Conservation (phyloP, 805 yeast species). For the Kuraishia ogatae region DNA sequence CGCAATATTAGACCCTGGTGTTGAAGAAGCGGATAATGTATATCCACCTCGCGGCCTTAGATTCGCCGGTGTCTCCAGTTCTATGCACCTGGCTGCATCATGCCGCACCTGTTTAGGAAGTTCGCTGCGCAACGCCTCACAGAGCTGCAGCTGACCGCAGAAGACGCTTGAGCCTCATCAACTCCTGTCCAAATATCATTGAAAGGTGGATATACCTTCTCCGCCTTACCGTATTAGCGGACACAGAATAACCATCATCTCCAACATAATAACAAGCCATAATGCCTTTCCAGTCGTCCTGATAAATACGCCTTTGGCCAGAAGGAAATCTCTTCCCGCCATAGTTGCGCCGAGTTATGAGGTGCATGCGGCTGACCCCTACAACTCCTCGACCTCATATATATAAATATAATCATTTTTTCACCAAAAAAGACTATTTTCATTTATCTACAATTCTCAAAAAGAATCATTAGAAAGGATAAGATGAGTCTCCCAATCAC, state of each 20-base stretch:
- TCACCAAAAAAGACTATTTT: no score
- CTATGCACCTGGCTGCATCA: not conserved
- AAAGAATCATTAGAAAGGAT: no score
- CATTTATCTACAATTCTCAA: no score
- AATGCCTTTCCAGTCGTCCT: not conserved
- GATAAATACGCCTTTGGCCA: not conserved
- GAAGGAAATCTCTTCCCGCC: not conserved
- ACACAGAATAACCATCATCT: not conserved
- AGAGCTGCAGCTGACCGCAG: not conserved
- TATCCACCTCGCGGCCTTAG: not conserved
- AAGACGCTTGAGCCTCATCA: not conserved
- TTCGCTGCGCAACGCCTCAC: not conserved
- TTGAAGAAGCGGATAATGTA: not conserved
- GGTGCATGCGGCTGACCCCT: not conserved
- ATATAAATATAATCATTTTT: no score
- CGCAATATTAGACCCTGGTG: no score
- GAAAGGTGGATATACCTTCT: not conserved
- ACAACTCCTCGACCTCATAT: not conserved
- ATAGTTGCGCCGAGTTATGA: not conserved
- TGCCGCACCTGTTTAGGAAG: not conserved
- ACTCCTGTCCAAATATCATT: not conserved
- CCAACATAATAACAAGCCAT: not conserved
- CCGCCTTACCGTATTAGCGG: not conserved
- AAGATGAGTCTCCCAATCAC: slow-evolving; percentile 8
- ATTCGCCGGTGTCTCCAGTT: not conserved